phyloP scores from a whole-genome alignment of 1,284 basidiomycete genomes.

The Cutaneotrichosporon sp. region DNA sequence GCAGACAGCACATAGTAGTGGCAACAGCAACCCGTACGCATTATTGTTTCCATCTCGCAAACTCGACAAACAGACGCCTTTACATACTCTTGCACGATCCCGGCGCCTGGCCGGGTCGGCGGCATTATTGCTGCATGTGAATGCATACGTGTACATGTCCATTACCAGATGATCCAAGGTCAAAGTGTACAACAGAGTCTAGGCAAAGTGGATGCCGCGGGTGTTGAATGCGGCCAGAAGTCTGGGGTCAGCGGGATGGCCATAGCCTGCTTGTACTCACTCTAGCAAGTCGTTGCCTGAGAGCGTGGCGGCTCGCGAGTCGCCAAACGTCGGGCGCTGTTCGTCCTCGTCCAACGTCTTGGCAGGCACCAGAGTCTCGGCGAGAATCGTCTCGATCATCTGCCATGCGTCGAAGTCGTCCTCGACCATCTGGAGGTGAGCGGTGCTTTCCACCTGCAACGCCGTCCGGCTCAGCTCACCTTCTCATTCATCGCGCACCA shows the following conservation, averaged over 20 bases:
- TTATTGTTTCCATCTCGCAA: background rate
- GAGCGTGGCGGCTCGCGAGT: slow-evolving; percentile 75
- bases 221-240: slow-evolving; percentile 75
- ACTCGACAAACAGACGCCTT: too few relatives aligned
- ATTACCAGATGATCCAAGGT: too few relatives aligned
- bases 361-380: slow-evolving; percentile 43
- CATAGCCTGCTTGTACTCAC: too few relatives aligned
- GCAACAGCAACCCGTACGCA: background rate
- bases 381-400: slow-evolving; percentile 71
- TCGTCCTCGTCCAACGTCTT: slow-evolving; percentile 22
- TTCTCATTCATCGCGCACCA: slow-evolving; percentile 79
- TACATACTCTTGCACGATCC: background rate
- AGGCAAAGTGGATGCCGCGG: slow-evolving; percentile 74
- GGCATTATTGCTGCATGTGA: background rate
- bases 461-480: slow-evolving; percentile 50
- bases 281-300: slow-evolving; percentile 76
- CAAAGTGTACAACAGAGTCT: slow-evolving; percentile 15
- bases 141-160: slow-evolving; percentile 19
- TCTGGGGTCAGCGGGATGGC: slow-evolving; percentile 43
- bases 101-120: background rate
- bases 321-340: slow-evolving; percentile 53
- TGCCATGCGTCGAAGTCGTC: slow-evolving; percentile 66
- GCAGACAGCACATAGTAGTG: too few relatives aligned
- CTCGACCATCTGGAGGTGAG: slow-evolving; percentile 59
- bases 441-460: background rate